Conservation (phyloP, 192 early-diverging fungal genomes). For the Allomyces macrogynus region DNA sequence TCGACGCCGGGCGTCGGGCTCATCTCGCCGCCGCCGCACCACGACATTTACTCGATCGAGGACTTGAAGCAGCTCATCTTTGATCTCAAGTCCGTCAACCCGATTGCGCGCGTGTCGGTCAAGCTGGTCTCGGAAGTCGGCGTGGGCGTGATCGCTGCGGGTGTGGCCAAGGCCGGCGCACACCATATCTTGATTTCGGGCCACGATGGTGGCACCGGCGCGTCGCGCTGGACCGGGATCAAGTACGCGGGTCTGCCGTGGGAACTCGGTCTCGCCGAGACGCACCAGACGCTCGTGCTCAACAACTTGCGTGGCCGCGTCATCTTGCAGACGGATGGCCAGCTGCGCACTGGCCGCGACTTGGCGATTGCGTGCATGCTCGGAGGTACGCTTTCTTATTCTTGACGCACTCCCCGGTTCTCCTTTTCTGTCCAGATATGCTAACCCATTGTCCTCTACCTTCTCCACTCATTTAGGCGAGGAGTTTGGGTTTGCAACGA, state of each 20-base stretch:
- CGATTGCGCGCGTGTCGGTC: constrained; percentile 73
- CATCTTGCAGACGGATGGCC: constrained; percentile 92
- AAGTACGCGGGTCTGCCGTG: constrained; percentile 96
- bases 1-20: constrained; percentile 88
- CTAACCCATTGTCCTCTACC: no score
- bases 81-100: constrained; percentile 90
- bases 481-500: constrained; percentile 97
- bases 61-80: constrained; percentile 98
- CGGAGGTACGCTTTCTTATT: constrained; percentile 24
- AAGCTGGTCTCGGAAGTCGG: constrained; percentile 96
- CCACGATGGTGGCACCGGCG: constrained; percentile 97
- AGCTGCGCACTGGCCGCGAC: constrained; percentile 92
- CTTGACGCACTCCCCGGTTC: no score
- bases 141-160: constrained; percentile 88
- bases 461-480: constrained; percentile 24
- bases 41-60: constrained; percentile 98
- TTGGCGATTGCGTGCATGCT: constrained; percentile 92
- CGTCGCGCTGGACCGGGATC: constrained; percentile 92
- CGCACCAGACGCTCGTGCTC: constrained; percentile 93
- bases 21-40: constrained; percentile 93
- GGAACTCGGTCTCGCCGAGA: constrained; percentile 97
- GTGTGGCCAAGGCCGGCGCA: constrained; percentile 91
- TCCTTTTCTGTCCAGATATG: no score
- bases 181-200: constrained; percentile 88
- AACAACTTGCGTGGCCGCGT: constrained; percentile 92